A percentile compares a stretch with the other conserved stretches of the same genome.
Evolutionary conservation across 306 rosid species (phyloP).

Genomic region (Sesbania bispinosa): DNA sequence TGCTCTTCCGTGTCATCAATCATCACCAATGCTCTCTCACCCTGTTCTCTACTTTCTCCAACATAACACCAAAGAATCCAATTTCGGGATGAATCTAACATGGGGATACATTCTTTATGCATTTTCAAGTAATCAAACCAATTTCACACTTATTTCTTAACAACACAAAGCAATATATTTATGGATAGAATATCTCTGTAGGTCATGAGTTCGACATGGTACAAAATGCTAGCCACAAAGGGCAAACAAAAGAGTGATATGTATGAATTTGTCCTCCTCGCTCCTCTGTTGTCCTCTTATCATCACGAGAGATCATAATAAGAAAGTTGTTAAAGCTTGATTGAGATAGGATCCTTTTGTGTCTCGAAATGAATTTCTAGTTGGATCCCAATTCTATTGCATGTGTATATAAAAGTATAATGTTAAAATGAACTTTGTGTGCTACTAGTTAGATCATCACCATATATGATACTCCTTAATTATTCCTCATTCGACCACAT

Average conservation of each 20-base stretch:
- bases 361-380: conserved; percentile 5
- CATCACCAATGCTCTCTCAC: background rate
- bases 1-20: conserved; percentile 1
- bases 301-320: background rate
- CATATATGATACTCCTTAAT: too few species aligned
- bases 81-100: background rate
- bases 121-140: conserved; percentile 13
- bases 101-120: background rate
- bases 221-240: conserved; percentile 31
- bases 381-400: conserved; percentile 15
- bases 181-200: conserved; percentile 19
- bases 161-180: background rate
- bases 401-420: background rate
- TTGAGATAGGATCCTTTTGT: conserved; percentile 12
- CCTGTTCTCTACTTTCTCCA: conserved; percentile 7
- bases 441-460: too few species aligned
- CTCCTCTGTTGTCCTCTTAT: background rate
- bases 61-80: conserved; percentile 14
- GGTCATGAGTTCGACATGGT: background rate
- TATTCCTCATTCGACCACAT: background rate
- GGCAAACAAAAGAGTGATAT: background rate
- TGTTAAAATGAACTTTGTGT: too few species aligned
- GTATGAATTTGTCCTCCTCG: conserved; percentile 20
- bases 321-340: conserved; percentile 23
- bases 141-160: background rate